Conservation (phyloP, 176 grass and related monocot genomes). For the Tillandsia leiboldiana region DNA sequence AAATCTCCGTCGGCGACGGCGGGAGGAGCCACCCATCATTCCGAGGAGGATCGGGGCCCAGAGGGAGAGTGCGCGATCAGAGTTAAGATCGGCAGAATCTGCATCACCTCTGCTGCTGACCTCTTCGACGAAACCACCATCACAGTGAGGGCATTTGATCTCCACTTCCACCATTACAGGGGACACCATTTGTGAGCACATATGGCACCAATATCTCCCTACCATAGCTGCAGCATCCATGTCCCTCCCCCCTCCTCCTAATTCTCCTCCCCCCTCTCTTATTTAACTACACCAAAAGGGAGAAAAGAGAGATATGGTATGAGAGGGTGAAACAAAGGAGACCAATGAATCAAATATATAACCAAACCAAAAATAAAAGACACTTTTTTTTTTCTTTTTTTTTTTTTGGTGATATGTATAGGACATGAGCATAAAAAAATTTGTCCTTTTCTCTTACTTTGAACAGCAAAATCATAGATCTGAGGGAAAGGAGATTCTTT, state of each 20-base stretch:
- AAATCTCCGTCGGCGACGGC: neutral
- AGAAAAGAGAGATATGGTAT: neutral
- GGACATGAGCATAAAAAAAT: neutral
- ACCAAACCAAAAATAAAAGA: neutral
- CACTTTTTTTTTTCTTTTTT: too few relatives aligned
- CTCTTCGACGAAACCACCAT: conserved; percentile 20
- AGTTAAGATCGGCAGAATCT: neutral
- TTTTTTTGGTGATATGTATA: neutral
- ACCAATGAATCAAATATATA: neutral
- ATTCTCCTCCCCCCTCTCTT: neutral
- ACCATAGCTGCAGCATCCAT: neutral
- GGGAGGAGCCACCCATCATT: neutral
- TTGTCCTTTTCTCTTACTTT: neutral
- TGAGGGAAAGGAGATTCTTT: neutral
- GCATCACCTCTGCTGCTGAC: neutral
- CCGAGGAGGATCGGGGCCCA: conserved; percentile 10
- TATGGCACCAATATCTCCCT: conserved; percentile 23
- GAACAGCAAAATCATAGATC: neutral
- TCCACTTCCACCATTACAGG: conserved; percentile 2
- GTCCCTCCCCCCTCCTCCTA: neutral
- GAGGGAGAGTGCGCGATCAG: conserved; percentile 1
- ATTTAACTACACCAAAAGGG: neutral
- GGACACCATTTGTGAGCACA: conserved; percentile 10
- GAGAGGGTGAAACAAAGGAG: neutral
- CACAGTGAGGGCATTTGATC: conserved; percentile 17